phyloP scores from a whole-genome alignment of 306 rosid genomes.

The Cicer pinnatifidum region DNA sequence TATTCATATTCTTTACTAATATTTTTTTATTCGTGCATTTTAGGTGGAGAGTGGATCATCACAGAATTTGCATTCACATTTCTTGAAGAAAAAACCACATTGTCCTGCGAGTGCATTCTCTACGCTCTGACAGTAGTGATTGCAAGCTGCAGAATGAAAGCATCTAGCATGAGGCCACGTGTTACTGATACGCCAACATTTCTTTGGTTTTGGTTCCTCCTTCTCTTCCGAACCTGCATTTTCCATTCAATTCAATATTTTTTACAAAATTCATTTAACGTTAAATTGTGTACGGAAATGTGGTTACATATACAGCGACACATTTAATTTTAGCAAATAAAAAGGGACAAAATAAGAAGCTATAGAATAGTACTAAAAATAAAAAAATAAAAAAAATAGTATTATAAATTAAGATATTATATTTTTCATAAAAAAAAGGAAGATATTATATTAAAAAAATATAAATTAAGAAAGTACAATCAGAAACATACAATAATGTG shows the following conservation, averaged over 20 bases:
- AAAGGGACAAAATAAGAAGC: no score
- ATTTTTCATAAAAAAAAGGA: no score
- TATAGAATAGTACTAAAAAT: no score
- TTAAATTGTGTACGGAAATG: background rate
- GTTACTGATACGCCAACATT: constrained; percentile 40
- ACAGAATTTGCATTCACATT: constrained; percentile 48
- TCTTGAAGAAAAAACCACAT: constrained; percentile 40
- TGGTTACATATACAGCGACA: no score
- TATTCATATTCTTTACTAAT: no score
- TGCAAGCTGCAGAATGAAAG: constrained; percentile 42
- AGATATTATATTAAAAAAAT: no score
- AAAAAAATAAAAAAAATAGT: no score
- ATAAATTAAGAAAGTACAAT: no score
- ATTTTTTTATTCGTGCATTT: background rate
- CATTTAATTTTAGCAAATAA: no score
- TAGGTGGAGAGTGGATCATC: constrained; percentile 19
- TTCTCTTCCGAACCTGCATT: constrained; percentile 41
- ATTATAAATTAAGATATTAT: no score
- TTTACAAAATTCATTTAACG: background rate
- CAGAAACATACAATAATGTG: background rate
- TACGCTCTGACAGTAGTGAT: background rate
- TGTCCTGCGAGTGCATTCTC: constrained; percentile 48
- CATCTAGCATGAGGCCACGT: constrained; percentile 49
- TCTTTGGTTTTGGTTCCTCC: constrained; percentile 12
- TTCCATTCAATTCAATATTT: background rate